Evolutionary conservation across 2,329 filamentous ascomycete genomes (phyloP).

Genomic region (Biscogniauxia sp.): DNA sequence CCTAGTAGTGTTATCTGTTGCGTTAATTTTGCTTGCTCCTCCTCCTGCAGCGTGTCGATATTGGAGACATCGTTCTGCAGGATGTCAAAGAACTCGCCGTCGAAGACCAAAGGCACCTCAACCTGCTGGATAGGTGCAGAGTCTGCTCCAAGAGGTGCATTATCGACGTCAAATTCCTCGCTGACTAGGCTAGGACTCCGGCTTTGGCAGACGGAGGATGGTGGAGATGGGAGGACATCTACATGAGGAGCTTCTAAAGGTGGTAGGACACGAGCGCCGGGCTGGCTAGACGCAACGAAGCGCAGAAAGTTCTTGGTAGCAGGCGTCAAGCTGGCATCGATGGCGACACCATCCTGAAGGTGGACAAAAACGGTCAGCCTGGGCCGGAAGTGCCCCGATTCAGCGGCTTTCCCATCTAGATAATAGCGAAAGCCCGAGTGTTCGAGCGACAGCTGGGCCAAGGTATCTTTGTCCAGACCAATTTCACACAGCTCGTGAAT

Average conservation of each 20-base stretch:
- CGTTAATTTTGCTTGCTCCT: slow-evolving; percentile 64
- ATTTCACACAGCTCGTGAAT: slow-evolving; percentile 67
- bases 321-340: slow-evolving; percentile 66
- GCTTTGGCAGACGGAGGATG: background rate
- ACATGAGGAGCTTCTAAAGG: background rate
- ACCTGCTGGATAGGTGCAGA: slow-evolving; percentile 40
- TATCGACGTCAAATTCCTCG: background rate
- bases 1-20: slow-evolving; percentile 63
- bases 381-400: slow-evolving; percentile 55
- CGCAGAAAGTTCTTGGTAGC: slow-evolving; percentile 64
- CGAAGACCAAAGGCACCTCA: slow-evolving; percentile 75
- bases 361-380: slow-evolving; percentile 70
- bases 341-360: slow-evolving; percentile 61
- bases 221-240: background rate
- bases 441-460: slow-evolving; percentile 56
- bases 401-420: slow-evolving; percentile 47
- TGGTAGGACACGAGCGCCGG: background rate
- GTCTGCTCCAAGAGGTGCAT: background rate
- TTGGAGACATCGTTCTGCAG: slow-evolving; percentile 69
- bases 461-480: slow-evolving; percentile 69
- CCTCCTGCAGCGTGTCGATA: slow-evolving; percentile 65
- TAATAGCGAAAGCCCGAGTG: slow-evolving; percentile 49
- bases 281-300: slow-evolving; percentile 48
- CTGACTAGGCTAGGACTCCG: background rate
- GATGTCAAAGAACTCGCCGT: slow-evolving; percentile 75